These are phyloP conservation scores for Potentilla sterilis DNA, from an alignment of 306 rosid genomes.

Conservation along the genomic window DNA sequence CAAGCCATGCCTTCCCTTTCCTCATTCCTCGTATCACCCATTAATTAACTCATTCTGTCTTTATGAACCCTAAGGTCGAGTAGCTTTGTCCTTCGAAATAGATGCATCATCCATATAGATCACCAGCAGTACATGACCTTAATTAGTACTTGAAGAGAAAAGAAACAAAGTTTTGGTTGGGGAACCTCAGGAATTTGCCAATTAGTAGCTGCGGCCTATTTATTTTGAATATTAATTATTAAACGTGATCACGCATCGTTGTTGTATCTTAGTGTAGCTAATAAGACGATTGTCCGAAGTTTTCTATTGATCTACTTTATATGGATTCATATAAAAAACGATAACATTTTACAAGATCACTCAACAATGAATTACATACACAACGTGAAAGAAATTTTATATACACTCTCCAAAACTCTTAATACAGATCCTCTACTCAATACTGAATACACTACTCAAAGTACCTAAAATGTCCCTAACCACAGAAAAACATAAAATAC, in stretches of 20 bases:
- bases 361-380: no score
- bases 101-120: not conserved
- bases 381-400: no score
- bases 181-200: not conserved
- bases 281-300: not conserved
- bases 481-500: no score
- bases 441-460: no score
- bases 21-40: constrained; percentile 2
- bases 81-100: not conserved
- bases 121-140: not conserved
- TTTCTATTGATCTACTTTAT: no score
- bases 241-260: not conserved
- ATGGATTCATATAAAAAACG: no score
- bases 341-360: no score
- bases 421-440: no score
- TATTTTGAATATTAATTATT: not conserved
- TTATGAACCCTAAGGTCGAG: not conserved
- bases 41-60: not conserved
- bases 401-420: no score
- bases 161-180: not conserved
- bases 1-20: not conserved
- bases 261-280: not conserved
- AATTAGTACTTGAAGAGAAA: not conserved
- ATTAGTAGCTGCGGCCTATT: not conserved
- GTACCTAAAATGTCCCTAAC: no score